phyloP scores from a whole-genome alignment of 2,329 filamentous ascomycete species.

The Metarhizium rileyi region DNA sequence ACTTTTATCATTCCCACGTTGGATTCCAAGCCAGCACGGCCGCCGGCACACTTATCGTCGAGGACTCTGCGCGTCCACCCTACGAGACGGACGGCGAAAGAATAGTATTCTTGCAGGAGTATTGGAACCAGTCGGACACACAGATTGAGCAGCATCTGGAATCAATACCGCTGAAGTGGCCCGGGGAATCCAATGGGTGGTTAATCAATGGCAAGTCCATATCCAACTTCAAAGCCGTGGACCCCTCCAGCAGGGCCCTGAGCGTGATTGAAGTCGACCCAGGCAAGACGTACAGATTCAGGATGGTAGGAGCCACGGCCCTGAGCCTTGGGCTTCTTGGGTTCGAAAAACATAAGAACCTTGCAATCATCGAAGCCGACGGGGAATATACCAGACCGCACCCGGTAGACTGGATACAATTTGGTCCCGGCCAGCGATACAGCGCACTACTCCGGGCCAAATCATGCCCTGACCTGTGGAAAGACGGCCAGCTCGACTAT shows the following conservation, averaged over 20 bases:
- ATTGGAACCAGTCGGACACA: slow-evolving; percentile 3
- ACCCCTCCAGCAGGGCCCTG: neutral
- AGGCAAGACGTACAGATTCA: neutral
- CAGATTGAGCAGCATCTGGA: neutral
- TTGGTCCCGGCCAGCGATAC: slow-evolving; percentile 4
- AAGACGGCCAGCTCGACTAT: slow-evolving; percentile 24
- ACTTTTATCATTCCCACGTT: slow-evolving; percentile 61
- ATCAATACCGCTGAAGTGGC: neutral
- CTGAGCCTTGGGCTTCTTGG: neutral
- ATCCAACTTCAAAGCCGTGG: neutral
- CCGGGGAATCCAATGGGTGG: slow-evolving; percentile 4
- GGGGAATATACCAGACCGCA: neutral
- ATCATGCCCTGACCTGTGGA: slow-evolving; percentile 6
- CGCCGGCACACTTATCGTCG: slow-evolving; percentile 2
- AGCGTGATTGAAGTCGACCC: slow-evolving; percentile 1
- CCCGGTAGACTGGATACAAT: neutral
- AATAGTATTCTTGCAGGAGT: slow-evolving; percentile 1
- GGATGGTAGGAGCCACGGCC: slow-evolving; percentile 1
- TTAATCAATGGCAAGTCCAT: slow-evolving; percentile 5
- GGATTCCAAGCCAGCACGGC: slow-evolving; percentile 41
- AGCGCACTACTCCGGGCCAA: slow-evolving; percentile 5
- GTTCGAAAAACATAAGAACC: neutral
- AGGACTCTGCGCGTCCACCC: neutral
- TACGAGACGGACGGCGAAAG: slow-evolving; percentile 1
- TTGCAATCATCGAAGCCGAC: slow-evolving; percentile 3